Evolutionary conservation across 371 early-diverging fungal species (phyloP), one percentile per base, ranked within the genome.

Genomic region (Mucor sp.): DNA sequence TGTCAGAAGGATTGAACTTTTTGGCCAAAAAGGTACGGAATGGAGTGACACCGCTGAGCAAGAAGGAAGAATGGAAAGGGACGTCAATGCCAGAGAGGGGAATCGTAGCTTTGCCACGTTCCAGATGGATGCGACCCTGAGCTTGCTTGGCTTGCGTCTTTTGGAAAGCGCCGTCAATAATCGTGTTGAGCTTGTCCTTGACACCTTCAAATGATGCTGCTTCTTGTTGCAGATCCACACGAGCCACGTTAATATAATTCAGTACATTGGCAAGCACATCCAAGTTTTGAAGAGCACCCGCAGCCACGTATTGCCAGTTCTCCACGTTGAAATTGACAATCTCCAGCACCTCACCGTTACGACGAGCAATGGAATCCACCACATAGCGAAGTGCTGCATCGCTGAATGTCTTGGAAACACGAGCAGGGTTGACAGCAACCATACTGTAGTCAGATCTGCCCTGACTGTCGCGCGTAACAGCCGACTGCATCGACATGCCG

Each of bases 311-410:
- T 83, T 98, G 98, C 89, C 92, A 90, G 87, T 92, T 94, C 66
- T 94, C 94, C 35, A 98, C 97, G 86, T 98, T 98, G 85, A 91
- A 94, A 87, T 98, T 98, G 75, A 97, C 97, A 74, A 98, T 94
- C 72, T 98, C 97, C 61, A 97, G 79, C 27, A 98, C 87, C 47
- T 90, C 91, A 44, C 85, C 81, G 62, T 91, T 88, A 65, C 87
- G 84, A 68, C 89, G 85, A 65, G 92, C 91, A 74, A 97, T 93
- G 35, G 93, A 83, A 68, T 90, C 88, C 23, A 98, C 94, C 27
- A 94, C 87, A 65, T 89, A 88, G 62, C 89, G 86, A 66, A 97
- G 89, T 32, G 90, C 93, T 76, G 91, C 88, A 80, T 94, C 92
- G 59, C 90, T 90, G 79, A 97, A 93, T 25, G 93, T 90, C 72